Percentiles rank a stretch among this genome's conserved stretches.
These are phyloP conservation scores for Lasiosphaeriaceae sp. DNA, from an alignment of 495 filamentous ascomycete species.

Conservation along the genomic window DNA sequence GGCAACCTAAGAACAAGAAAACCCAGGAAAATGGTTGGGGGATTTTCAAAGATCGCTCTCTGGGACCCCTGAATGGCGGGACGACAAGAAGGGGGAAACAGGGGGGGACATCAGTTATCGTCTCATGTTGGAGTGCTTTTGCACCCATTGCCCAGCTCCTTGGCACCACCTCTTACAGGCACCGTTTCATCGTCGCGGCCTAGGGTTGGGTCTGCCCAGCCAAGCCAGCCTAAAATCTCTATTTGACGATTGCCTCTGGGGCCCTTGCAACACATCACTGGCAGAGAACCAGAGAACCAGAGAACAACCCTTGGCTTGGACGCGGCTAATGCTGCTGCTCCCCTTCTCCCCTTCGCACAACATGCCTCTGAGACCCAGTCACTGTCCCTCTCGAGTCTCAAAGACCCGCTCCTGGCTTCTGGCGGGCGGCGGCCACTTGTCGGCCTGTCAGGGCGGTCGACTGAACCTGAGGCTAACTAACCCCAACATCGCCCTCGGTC, in stretches of 20 bases:
- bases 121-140: constrained; percentile 17
- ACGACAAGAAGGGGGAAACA: not conserved
- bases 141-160: constrained; percentile 12
- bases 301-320: no score
- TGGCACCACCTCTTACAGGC: constrained; percentile 29
- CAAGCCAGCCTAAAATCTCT: constrained; percentile 8
- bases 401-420: not conserved
- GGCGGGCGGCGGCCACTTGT: not conserved
- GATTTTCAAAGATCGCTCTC: no score
- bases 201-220: constrained; percentile 4
- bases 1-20: no score
- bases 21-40: no score
- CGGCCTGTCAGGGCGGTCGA: not conserved
- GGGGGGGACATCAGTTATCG: not conserved
- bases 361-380: not conserved
- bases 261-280: not conserved
- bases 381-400: no score
- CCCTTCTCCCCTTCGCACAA: not conserved
- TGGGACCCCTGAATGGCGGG: no score
- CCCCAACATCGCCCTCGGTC: not conserved
- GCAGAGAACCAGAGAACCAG: no score
- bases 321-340: not conserved
- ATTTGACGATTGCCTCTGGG: no score
- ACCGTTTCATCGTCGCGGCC: constrained; percentile 27
- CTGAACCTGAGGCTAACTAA: not conserved